phyloP scores from a whole-genome alignment of 805 yeast species.

The Saccharomycopsis capsularis region DNA sequence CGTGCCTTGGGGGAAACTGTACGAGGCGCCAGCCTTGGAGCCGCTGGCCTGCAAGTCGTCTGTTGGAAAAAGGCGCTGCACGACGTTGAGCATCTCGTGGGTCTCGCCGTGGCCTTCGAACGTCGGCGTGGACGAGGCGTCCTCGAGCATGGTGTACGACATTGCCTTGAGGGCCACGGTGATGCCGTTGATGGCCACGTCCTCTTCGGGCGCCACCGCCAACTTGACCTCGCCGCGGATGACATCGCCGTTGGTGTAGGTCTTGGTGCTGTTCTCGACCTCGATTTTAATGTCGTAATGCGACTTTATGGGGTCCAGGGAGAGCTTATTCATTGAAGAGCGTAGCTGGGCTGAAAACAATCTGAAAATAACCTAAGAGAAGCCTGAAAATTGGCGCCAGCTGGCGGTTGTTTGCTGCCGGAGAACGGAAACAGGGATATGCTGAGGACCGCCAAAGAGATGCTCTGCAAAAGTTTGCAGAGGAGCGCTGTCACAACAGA shows the following conservation, averaged over 20 bases:
- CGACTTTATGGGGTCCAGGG: neutral
- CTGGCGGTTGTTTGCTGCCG: too few species aligned
- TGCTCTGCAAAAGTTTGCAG: too few species aligned
- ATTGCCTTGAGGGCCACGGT: slow-evolving; percentile 6
- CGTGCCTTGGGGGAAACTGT: slow-evolving; percentile 11
- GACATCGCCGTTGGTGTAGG: slow-evolving; percentile 19
- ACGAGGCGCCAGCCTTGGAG: neutral
- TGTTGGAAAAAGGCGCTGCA: slow-evolving; percentile 8
- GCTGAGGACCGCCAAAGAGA: too few species aligned
- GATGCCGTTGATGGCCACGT: neutral
- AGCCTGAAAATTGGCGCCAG: too few species aligned
- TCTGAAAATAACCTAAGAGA: too few species aligned
- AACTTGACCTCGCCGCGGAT: slow-evolving; percentile 14
- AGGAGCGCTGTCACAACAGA: too few species aligned
- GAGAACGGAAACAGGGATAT: too few species aligned
- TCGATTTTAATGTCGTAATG: slow-evolving; percentile 8
- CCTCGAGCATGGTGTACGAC: slow-evolving; percentile 17
- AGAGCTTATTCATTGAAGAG: slow-evolving; percentile 3
- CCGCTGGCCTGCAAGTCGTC: neutral
- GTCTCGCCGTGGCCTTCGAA: slow-evolving; percentile 19
- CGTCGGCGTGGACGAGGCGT: slow-evolving; percentile 13
- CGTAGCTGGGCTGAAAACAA: too few species aligned
- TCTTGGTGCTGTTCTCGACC: slow-evolving; percentile 4
- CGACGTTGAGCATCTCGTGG: slow-evolving; percentile 13
- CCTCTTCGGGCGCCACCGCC: slow-evolving; percentile 4